Evolutionary conservation across 306 rosid genomes (phyloP), one percentile per base, ranked within the genome.

Genomic region (Ormosia emarginata): DNA sequence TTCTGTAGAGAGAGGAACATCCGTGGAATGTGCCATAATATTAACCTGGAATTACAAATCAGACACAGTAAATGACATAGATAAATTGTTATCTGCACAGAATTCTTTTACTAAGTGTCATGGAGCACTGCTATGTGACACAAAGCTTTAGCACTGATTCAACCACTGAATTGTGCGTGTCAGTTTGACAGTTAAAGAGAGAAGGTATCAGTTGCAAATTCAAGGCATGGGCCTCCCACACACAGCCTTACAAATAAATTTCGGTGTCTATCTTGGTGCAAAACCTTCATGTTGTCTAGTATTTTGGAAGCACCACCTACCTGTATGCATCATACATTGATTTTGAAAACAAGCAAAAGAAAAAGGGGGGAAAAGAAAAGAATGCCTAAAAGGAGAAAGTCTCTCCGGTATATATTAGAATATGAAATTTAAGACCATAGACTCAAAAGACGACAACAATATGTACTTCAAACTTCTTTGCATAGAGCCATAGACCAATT

Each of bases 1-100:
- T 77, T 92, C 97, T 3, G 91, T 74, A 73, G 98, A 89, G 79
- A 90, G 86, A 50, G 92, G 97, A 81, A 58, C 82, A 81, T 96
- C 97, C 18, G 90, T 78, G 76, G 91, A 81, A 78, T 96, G 91
- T 64, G 93, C 94, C 98, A 96, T 85, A 78, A 96, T 87, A 83
- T 91, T 91, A 81, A 96, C 97, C 99, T 96, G 94, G 84, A 81
- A 77, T 69, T 33, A 84, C 61, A 86, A 53, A 78, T 52, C 69
- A 64, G 53, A 78, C 43, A 34, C 13, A 61, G 74, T 70, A 49
- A 81, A 82, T 67, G 70, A 15, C 79, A 85, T 39, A 18, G 43
- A 58, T 75, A 65, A 74, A 76, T 40, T 34, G 55, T 29, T 71
- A 64, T 74, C 70, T 17, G n/a, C 74, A 34, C 15, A 18, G 47